Evolutionary conservation across 805 yeast genomes (phyloP).

Genomic region (Candida andamanensis): DNA sequence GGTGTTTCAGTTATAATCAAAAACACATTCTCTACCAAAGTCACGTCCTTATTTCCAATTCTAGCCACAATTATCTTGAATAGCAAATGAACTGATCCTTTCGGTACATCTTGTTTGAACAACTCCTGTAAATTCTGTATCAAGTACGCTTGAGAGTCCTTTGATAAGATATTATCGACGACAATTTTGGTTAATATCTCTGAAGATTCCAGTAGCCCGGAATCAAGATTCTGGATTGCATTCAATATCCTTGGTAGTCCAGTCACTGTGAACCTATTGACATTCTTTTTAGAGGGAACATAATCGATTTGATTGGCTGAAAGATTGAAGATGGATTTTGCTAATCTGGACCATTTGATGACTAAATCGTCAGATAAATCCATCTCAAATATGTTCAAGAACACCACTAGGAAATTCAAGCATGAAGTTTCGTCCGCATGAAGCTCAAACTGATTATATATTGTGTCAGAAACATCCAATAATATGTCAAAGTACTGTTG

Average conservation of each 20-base stretch:
- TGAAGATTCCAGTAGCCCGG: constrained; percentile 2
- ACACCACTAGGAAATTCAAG: constrained; percentile 21
- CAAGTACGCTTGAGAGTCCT: constrained; percentile 14
- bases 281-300: constrained; percentile 25
- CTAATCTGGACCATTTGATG: constrained; percentile 20
- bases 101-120: constrained; percentile 15
- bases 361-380: constrained; percentile 5
- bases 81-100: constrained; percentile 12
- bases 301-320: constrained; percentile 18
- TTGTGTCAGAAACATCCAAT: constrained; percentile 3
- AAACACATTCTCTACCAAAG: constrained; percentile 46
- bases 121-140: constrained; percentile 25
- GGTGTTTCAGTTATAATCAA: constrained; percentile 27
- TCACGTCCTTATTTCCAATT: constrained; percentile 28
- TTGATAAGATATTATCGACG: constrained; percentile 12
- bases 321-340: constrained; percentile 19
- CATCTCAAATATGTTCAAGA: constrained; percentile 7
- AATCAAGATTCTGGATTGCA: constrained; percentile 9
- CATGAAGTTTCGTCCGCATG: constrained; percentile 29
- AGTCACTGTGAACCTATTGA: constrained; percentile 22
- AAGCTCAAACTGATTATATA: constrained; percentile 22
- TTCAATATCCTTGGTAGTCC: constrained; percentile 11
- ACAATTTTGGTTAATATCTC: constrained; percentile 3
- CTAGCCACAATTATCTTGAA: constrained; percentile 25
- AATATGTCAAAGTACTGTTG: constrained; percentile 10